A percentile compares a stretch with the other conserved stretches of the same genome.
phyloP scores from a whole-genome alignment of 2,329 filamentous ascomycete genomes.

The Paramyrothecium roridum region DNA sequence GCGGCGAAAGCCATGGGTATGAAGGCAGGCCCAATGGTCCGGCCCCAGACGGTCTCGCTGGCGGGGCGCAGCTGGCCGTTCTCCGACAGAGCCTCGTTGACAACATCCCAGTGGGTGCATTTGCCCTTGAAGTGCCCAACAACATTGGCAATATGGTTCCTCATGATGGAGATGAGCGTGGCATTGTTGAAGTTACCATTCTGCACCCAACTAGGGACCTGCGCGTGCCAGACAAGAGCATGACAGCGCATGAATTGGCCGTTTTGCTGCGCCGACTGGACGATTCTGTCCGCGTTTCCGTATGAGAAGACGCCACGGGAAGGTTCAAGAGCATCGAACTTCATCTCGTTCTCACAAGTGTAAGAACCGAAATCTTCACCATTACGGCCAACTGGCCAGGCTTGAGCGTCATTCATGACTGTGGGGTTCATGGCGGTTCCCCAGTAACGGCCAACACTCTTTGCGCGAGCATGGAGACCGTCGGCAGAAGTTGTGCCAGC shows the following conservation, averaged over 20 bases:
- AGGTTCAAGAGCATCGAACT: background rate
- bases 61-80: background rate
- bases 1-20: background rate
- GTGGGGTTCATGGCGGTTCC: background rate
- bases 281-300: background rate
- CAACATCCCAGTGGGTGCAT: constrained; percentile 49
- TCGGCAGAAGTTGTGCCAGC: background rate
- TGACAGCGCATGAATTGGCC: background rate
- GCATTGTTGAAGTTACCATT: background rate
- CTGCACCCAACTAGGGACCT: background rate
- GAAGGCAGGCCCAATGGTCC: background rate
- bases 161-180: constrained; percentile 30
- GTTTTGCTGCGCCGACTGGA: background rate
- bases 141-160: constrained; percentile 47
- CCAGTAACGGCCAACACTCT: background rate
- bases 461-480: background rate
- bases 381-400: background rate
- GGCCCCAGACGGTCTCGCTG: background rate
- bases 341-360: background rate
- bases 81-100: constrained; percentile 36
- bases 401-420: background rate
- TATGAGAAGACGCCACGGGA: background rate
- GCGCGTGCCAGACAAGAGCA: background rate
- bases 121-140: constrained; percentile 39
- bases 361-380: background rate